Conservation (phyloP, 345 rosid species). For the Viola odorata region DNA sequence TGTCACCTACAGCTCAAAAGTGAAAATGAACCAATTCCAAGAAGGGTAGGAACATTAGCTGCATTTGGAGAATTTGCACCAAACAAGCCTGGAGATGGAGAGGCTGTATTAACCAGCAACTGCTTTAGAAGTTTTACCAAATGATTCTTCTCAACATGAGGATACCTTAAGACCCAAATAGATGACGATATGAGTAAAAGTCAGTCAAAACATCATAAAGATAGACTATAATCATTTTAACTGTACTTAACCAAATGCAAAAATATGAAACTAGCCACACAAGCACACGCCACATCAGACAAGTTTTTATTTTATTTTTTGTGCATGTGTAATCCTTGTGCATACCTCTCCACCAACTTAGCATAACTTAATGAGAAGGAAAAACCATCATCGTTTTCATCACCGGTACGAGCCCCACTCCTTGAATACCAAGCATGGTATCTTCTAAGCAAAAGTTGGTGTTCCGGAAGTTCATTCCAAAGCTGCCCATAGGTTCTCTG, state of each 20-base stretch:
- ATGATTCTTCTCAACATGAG: conserved; percentile 81
- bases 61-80: conserved; percentile 56
- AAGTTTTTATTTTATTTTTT: no score
- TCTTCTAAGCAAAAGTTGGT: conserved; percentile 88
- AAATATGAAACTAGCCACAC: neutral
- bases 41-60: conserved; percentile 84
- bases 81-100: conserved; percentile 42
- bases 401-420: conserved; percentile 50
- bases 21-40: conserved; percentile 84
- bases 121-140: conserved; percentile 94
- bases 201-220: neutral
- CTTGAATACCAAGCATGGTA: conserved; percentile 97
- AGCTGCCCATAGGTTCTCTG: conserved; percentile 62
- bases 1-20: conserved; percentile 73
- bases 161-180: conserved; percentile 61
- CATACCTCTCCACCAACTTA: conserved; percentile 71
- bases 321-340: no score
- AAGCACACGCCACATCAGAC: no score
- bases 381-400: conserved; percentile 70
- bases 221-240: conserved; percentile 2
- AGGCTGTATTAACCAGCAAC: conserved; percentile 51
- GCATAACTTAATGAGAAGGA: conserved; percentile 71
- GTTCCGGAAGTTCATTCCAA: conserved; percentile 81
- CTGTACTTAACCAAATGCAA: conserved; percentile 2
- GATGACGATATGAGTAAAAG: neutral